A percentile compares a stretch with the other conserved stretches of the same genome.
phyloP scores from a whole-genome alignment of 768 basidiomycete species.

The Dioszegia hungarica region DNA sequence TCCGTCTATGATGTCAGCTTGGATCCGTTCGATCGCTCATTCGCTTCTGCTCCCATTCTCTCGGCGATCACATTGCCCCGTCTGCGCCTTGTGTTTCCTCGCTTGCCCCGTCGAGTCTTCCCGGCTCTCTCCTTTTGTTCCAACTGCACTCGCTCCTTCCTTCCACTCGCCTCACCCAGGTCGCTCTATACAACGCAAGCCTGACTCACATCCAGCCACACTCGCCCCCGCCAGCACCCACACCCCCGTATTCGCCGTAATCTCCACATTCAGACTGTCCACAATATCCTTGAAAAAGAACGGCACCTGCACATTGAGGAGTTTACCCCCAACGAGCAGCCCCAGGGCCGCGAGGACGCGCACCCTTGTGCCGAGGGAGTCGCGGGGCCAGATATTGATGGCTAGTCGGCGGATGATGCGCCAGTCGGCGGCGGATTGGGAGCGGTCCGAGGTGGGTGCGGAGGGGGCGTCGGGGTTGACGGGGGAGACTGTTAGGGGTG shows the following conservation, averaged over 20 bases:
- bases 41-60: background rate
- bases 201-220: conserved; percentile 79
- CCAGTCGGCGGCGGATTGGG: conserved; percentile 64
- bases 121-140: no score
- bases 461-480: conserved; percentile 14
- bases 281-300: conserved; percentile 88
- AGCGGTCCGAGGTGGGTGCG: conserved; percentile 11
- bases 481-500: background rate
- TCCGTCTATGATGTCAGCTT: conserved; percentile 61
- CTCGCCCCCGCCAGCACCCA: conserved; percentile 88
- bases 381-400: conserved; percentile 81
- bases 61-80: no score
- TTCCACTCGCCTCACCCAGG: no score
- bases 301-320: conserved; percentile 97
- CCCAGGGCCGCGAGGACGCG: conserved; percentile 78
- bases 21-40: background rate
- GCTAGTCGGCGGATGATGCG: conserved; percentile 74
- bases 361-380: conserved; percentile 58
- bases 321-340: conserved; percentile 79
- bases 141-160: no score
- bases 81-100: no score
- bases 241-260: conserved; percentile 69
- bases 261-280: conserved; percentile 78
- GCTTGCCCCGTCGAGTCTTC: no score
- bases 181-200: background rate